Base-by-base conservation (phyloP, 495 filamentous ascomycete species). In the Pyrenopolyporus hunteri region DNA sequence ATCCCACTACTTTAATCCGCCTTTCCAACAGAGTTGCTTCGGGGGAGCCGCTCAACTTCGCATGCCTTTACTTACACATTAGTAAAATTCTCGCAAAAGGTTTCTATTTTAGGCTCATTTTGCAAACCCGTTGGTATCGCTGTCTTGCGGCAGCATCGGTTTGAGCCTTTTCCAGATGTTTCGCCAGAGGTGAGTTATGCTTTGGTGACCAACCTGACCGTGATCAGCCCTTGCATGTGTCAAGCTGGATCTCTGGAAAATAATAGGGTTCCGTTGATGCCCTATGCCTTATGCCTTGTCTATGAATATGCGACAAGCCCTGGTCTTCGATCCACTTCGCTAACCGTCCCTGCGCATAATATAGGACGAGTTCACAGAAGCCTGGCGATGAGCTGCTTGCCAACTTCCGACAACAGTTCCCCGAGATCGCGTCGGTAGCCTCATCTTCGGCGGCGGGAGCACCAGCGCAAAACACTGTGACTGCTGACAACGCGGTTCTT, bases 301-400 rank as follows among this genome's bases (percentile, higher is more conserved):
- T 47, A 51, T n/a, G n/a, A n/a, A n/a, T 55, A 19, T 49, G 56
- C 56, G 50, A 59, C 45, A 47, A 22, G 19, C 42, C 32, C 31
- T 29, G 47, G 14, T 22, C 35, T 39, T 35, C 17, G n/a, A 40
- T 28, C 35, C 31, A 22, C 32, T 33, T 40, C 64, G 53, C 72
- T 77, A 39, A 77, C 71, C 13, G 13, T 33, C 28, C 6, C 22
- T 48, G 33, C 50, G 29, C 46, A 57, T 55, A 49, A 55, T 59
- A 35, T 69, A 95, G 91, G 66, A 90, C 85, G 66, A 92, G 86
- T 67, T 85, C 89, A 37, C 92, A 92, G 74, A 97, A 96, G 79
- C 92, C 92, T 33, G 86, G 83, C 67, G 87, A 90, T 64, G 91
- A 93, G 59, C 83, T 97, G 64, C 86, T 93, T 78, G 87, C 82